Base-by-base conservation (phyloP, 1,139 yeast genomes). In the Suhomyces guaymorum region DNA sequence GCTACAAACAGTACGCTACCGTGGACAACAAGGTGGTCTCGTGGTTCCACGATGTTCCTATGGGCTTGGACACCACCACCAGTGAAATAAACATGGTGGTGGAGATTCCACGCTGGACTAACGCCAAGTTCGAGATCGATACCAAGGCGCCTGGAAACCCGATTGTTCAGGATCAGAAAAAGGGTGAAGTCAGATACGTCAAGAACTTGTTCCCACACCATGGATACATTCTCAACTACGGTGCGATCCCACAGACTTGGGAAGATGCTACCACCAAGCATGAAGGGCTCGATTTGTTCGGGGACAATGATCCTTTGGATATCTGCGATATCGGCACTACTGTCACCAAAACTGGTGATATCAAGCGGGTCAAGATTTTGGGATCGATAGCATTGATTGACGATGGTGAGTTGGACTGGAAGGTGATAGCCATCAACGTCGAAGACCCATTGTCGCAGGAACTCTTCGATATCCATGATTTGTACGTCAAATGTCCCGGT, bases 231-330 rank as follows among this genome's bases (percentile, higher is more conserved):
- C 95, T 85, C 68, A 88, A 87, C 70, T 88, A 88, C 57, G 96
- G 96, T 53, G 95, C 96, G 19, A 79, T 88, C 70, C 95, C 96
- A 36, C 96, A 87, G 64, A 88, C 96, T 20, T 88, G 96, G 96
- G 96, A 88, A 64, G 95, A 88, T 54, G 94, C 94, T 39, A 78
- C 78, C 49, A 59, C 57, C 28, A 59, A 67, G 39, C 84, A 82
- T 66, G 82, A 86, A 45, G 92, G 82, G 58, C 82, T 94, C 42
- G 81, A 82, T 54, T 87, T 89, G 41, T 77, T 62, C 48, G 96
- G 96, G 51, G 96, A 88, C 61, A 82, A 86, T 59, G 96, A 88
- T 69, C 96, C 96, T 28, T 70, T 88, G 52, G 96, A 88, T 55
- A 95, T 86, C 24, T 82, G 94, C 57, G 96, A 88, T 63, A 86